A percentile compares a stretch with the other conserved stretches of the same genome.
Evolutionary conservation across 2,329 filamentous ascomycete species (phyloP).

Genomic region (Lasiodiplodia hormozganensis): DNA sequence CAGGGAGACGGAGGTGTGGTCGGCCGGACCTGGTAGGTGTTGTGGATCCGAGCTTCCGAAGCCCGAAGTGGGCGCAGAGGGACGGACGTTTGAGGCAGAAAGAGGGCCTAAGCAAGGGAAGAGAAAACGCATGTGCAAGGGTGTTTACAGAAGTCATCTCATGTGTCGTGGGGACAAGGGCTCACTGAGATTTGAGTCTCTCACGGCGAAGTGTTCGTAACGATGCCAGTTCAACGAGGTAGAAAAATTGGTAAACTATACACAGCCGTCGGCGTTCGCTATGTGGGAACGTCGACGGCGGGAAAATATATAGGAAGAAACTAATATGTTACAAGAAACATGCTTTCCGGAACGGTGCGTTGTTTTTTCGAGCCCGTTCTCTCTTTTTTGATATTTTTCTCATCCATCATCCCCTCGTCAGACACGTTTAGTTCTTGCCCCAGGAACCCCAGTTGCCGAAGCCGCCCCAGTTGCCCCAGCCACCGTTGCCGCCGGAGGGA

Average conservation of each 20-base stretch:
- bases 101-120: background rate
- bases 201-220: background rate
- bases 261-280: background rate
- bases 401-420: background rate
- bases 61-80: background rate
- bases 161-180: background rate
- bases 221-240: background rate
- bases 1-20: background rate
- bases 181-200: background rate
- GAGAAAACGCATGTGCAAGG: background rate
- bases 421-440: background rate
- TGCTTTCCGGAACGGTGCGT: background rate
- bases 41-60: background rate
- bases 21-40: background rate
- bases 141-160: background rate
- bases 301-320: background rate
- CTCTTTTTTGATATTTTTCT: background rate
- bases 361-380: background rate
- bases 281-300: background rate
- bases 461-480: slow-evolving; percentile 12
- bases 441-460: slow-evolving; percentile 2
- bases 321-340: background rate
- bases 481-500: background rate
- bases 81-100: background rate
- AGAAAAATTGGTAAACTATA: background rate